These are phyloP conservation scores for Eucalyptus paniculata DNA, from an alignment of 345 rosid species.

Conservation along the genomic window DNA sequence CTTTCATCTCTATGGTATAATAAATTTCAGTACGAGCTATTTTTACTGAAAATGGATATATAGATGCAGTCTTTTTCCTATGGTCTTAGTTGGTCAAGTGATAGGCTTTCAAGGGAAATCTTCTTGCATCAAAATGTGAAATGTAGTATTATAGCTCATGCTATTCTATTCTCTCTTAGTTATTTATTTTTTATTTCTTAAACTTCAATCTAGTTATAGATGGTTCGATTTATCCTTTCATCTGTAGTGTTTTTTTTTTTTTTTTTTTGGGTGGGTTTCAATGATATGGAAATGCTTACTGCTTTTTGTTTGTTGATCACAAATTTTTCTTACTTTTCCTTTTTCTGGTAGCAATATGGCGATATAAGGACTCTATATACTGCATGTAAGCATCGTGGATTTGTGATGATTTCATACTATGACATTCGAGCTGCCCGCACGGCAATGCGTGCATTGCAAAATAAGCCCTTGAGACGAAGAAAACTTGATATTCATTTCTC, in stretches of 20 bases:
- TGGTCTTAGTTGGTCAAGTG: neutral
- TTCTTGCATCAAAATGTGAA: neutral
- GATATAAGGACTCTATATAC: constrained; percentile 87
- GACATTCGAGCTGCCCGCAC: constrained; percentile 88
- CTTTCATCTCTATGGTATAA: neutral
- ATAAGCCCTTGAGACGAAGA: constrained; percentile 81
- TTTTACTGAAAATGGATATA: neutral
- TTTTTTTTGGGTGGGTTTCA: neutral
- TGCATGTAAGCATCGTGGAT: constrained; percentile 95
- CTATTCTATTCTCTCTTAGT: neutral
- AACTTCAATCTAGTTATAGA: neutral
- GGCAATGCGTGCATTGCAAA: constrained; percentile 89
- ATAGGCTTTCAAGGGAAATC: neutral
- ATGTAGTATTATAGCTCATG: neutral
- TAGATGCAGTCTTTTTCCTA: neutral
- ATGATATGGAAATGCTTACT: neutral
- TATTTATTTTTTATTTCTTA: neutral
- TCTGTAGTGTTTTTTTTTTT: neutral
- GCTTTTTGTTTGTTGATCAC: neutral
- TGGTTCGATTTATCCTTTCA: neutral
- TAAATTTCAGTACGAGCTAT: neutral
- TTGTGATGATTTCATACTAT: constrained; percentile 93
- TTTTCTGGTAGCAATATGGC: constrained; percentile 66
- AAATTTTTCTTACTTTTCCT: neutral
- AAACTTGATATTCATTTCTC: constrained; percentile 94